Percentiles rank a stretch among this genome's conserved stretches.
Evolutionary conservation across 306 rosid species (phyloP).

Genomic region (Luffa acutangula): DNA sequence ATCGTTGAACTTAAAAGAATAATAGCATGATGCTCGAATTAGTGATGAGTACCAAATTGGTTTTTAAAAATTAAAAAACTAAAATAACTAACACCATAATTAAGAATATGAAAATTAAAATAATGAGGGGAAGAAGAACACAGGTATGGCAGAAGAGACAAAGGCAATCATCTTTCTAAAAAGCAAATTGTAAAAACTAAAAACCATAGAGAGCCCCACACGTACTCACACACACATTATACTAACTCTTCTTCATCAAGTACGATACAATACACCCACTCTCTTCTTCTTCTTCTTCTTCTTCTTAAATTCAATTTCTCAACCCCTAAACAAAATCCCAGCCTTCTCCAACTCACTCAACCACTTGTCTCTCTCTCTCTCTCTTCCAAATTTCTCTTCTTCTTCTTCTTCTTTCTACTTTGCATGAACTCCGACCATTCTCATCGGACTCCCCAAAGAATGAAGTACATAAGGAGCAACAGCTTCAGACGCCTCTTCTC

Average conservation of each 20-base stretch:
- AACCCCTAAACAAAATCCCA: background rate
- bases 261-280: background rate
- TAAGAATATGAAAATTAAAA: background rate
- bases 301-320: conserved; percentile 8
- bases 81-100: background rate
- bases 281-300: background rate
- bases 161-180: background rate
- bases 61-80: background rate
- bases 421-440: conserved; percentile 38
- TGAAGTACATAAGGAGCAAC: conserved; percentile 58
- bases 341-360: background rate
- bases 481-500: conserved; percentile 79
- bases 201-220: background rate
- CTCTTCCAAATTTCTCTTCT: background rate
- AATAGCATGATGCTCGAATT: too few relatives aligned
- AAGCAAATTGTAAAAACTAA: background rate
- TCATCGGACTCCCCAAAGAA: conserved; percentile 1
- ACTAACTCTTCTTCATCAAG: background rate
- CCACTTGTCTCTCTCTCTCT: too few relatives aligned
- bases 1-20: too few relatives aligned
- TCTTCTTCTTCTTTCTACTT: background rate
- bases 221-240: background rate
- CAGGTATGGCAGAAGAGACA: background rate
- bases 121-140: background rate
- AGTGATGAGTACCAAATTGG: too few relatives aligned